phyloP scores from a whole-genome alignment of 768 basidiomycete species.

The Tulasnella sp. region DNA sequence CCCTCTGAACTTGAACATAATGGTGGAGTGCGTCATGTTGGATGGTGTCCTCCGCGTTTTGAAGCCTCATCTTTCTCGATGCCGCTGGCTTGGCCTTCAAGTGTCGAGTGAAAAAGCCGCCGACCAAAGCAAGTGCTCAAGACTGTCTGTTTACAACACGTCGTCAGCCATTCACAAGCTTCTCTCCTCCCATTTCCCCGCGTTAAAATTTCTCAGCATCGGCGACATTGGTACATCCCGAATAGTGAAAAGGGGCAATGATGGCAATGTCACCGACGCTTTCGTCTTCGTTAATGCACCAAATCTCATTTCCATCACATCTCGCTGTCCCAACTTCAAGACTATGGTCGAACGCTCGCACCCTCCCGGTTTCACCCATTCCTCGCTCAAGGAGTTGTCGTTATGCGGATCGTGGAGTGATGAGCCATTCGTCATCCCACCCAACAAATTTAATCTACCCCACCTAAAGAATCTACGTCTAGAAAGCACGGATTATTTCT shows the following conservation, averaged over 20 bases:
- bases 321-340: neutral
- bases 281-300: neutral
- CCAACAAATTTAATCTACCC: neutral
- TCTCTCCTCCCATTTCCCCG: neutral
- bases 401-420: neutral
- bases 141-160: neutral
- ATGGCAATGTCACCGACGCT: neutral
- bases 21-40: neutral
- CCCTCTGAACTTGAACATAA: neutral
- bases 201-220: neutral
- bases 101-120: neutral
- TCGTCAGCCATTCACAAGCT: neutral
- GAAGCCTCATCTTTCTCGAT: neutral
- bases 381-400: neutral
- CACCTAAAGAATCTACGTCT: neutral
- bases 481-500: neutral
- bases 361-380: neutral
- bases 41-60: neutral
- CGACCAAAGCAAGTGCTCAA: no score
- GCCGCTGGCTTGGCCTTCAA: neutral
- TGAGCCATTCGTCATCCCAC: neutral
- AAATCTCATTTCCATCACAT: neutral
- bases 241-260: neutral
- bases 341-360: neutral
- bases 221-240: neutral